Evolutionary conservation across 306 rosid genomes (phyloP), one percentile per base, ranked within the genome.

Genomic region (Sindora glabra): DNA sequence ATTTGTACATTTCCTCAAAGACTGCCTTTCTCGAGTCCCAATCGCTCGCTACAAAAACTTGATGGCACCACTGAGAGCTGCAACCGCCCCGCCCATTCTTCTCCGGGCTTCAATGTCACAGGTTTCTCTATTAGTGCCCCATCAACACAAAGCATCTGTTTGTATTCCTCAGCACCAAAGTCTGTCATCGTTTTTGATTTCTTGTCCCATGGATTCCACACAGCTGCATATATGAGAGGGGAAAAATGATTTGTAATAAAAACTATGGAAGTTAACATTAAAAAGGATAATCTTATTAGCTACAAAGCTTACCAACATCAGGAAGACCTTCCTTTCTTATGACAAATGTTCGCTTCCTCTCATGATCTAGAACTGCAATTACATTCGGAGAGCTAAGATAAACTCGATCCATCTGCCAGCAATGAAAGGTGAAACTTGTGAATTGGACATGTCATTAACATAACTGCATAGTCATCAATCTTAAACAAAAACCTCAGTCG

Each of bases 151-250:
- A 92, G 78, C 98, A 92, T 89, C 53, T 88, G 90, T 49, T 83
- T 92, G 64, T 88, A 92, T 74, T 92, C 98, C 57, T 86, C 96
- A 5, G 83, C 95, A 1, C 98, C 98, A 8, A 92, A 74, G 68
- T 92, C 96, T 33, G 11, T 74, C 95, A 89, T 88, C 2, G 85
- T 53, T 58, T 86, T 92, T 23, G 96, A 79, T 63, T 86, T 92
- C 81, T 88, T 92, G 56, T 89, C 95, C 98, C 98, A 92, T 54
- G 98, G 98, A 73, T 92, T 92, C 98, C 98, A 92, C 48, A 92
- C 87, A 34, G 74, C 98, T 92, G 74, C 55, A 29, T 6, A 56
- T 5, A 26, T 33, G 6, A 36, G 26, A 26, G 40, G 6, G 39
- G 26, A 10, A 18, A 18, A 73, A 2, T 60, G 12, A 67, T 51